Evolutionary conservation across 345 rosid genomes (phyloP), one percentile per base, ranked within the genome.

Genomic region (Arabis alpina): DNA sequence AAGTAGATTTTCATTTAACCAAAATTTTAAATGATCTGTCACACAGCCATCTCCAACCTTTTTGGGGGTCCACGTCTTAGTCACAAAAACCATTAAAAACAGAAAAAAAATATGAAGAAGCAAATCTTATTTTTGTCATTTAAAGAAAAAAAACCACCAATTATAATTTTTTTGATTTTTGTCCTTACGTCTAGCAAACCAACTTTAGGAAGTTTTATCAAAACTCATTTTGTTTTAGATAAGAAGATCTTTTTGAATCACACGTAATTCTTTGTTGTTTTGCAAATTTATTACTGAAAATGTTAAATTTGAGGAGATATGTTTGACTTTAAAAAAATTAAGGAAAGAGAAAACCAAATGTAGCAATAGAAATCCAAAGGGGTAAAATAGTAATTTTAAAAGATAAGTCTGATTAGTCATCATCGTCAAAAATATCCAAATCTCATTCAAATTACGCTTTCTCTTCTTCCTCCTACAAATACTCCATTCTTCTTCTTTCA

Each of bases 361-460:
- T 9, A 39, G 53, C 5, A 16, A 28, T 2, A 42, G 39, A 53
- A 27, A 37, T 30, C 23, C 6, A 27, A 48, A 57, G 53, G 72
- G 77, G 34, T 12, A 73, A 10, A 59, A 32, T 3, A 1, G 77
- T 65, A 8, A 65, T 49, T 73, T 4, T 0, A 0, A 0, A 6
- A 4, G 67, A 59, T 42, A 67, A 42, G 69, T 42, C 2, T 16
- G 25, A 41, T 15, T 32, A 4, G 73, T 72, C 70, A 47, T 72
- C 70, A 47, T 0, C 7, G 52, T 53, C 78, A 74, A 67, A 60
- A 68, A 75, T 43, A 74, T 74, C 56, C 40, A 40, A 40, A 61
- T 68, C 52, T 28, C 74, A 54, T 62, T 68, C 69, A 68, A 68
- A 68, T 27, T 45, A 61, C 47, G 58, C 70, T 68, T 23, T 68